Conservation (phyloP, 805 yeast species). For the Ogataea nitratoaversa region DNA sequence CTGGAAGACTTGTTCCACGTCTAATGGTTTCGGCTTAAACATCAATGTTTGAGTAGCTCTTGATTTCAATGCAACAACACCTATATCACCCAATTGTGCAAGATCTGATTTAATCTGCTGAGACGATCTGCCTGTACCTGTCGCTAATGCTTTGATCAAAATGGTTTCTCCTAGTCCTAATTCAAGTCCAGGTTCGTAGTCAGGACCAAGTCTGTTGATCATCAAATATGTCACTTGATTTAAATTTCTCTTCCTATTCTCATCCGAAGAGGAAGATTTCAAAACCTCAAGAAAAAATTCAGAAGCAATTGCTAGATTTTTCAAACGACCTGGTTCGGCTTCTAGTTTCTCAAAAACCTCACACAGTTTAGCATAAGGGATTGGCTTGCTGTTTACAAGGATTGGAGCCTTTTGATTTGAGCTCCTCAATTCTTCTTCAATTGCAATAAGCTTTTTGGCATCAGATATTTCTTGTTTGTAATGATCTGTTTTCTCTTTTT, state of each 20-base stretch:
- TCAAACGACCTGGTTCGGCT: constrained; percentile 74
- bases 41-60: constrained; percentile 84
- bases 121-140: constrained; percentile 79
- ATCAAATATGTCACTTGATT: constrained; percentile 75
- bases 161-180: constrained; percentile 91
- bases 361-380: constrained; percentile 42
- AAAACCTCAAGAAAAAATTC: constrained; percentile 67
- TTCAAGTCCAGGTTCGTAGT: constrained; percentile 84
- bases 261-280: constrained; percentile 38
- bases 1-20: constrained; percentile 67
- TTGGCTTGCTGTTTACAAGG: constrained; percentile 17
- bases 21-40: constrained; percentile 86
- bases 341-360: constrained; percentile 76
- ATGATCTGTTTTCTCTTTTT: background rate
- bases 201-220: constrained; percentile 90
- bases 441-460: constrained; percentile 1
- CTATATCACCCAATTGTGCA: constrained; percentile 83
- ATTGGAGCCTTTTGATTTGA: constrained; percentile 1
- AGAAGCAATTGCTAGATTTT: constrained; percentile 72
- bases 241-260: constrained; percentile 35
- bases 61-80: constrained; percentile 80
- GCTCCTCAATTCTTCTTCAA: constrained; percentile 3
- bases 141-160: constrained; percentile 82
- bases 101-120: constrained; percentile 70
- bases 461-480: background rate